Base-by-base conservation (phyloP, 2,329 filamentous ascomycete species). In the Emergomyces pasteurianus region DNA sequence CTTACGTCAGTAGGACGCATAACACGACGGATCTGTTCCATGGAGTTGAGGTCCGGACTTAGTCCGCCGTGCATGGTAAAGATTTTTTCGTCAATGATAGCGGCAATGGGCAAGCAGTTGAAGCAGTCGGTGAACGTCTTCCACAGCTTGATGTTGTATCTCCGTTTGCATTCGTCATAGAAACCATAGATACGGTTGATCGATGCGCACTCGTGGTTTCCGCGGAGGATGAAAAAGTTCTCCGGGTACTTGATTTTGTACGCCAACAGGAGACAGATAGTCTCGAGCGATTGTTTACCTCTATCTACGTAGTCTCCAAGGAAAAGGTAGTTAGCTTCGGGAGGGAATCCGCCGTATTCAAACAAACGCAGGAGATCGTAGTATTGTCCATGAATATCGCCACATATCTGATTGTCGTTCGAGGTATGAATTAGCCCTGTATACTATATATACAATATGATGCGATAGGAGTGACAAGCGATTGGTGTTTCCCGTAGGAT, bases 221-320 rank as follows among this genome's bases (percentile, higher is more conserved):
- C 94, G 68, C 94, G 90, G 62, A 99, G 85, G 67, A 99, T 89
- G 82, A 99, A 99, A 81, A 99, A 97, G 81, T 99, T 99, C 80
- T 99, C 94, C 56, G 94, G 94, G 75, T 96, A 97, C 81, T 97
- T 97, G 84, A 99, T 95, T 85, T 99, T 99, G 85, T 97, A 99
- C 65, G 91, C 91, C 58, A 99, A 84, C 61, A 99, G 83, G 65
- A 99, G 82, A 80, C 91, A 96, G 78, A 99, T 97, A 67, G 94
- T 97, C 82, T 99, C 94, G 60, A 99, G 87, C 43, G 92, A 96
- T 79, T 99, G 94, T 83, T 99, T 97, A 80, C 94, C 94, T 80
- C 94, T 87, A 77, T 99, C 94, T 71, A 99, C 94, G 72, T 99
- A 99, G 75, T 99, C 94, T 68, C 94, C 94, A 58, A 99, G 88